These are phyloP conservation scores for Chlorella sp. DNA, from an alignment of 139 green algal genomes.

Conservation along the genomic window DNA sequence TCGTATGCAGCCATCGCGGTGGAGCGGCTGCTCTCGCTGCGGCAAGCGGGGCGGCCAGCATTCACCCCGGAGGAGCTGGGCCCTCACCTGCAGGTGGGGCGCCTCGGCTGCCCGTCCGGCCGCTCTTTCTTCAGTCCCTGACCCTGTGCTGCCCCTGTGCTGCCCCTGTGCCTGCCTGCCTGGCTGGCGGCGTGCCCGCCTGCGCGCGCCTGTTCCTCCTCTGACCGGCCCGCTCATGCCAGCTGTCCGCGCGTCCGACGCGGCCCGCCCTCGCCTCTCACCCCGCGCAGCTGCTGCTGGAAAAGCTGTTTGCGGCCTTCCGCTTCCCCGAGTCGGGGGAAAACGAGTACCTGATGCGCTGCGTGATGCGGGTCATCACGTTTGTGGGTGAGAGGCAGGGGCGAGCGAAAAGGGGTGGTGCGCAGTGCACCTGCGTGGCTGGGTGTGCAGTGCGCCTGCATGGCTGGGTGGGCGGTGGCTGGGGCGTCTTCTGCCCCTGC, in stretches of 20 bases:
- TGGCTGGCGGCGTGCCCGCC: no score
- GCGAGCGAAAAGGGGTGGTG: background rate
- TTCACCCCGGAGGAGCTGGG: constrained; percentile 75
- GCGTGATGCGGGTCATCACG: constrained; percentile 84
- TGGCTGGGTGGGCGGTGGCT: background rate
- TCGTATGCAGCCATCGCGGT: constrained; percentile 92
- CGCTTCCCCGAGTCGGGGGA: constrained; percentile 81
- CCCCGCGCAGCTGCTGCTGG: constrained; percentile 79
- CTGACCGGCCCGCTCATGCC: no score
- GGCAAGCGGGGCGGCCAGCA: constrained; percentile 12
- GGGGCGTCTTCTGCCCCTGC: background rate
- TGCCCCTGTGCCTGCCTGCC: no score
- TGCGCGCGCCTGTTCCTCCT: no score
- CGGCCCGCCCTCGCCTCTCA: no score
- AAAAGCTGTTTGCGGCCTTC: constrained; percentile 88
- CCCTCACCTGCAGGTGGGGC: constrained; percentile 50
- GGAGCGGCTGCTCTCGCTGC: constrained; percentile 80
- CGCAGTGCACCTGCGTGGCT: background rate
- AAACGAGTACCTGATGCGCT: constrained; percentile 96
- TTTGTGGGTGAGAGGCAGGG: constrained; percentile 76
- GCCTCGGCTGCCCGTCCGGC: no score
- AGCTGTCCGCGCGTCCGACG: no score
- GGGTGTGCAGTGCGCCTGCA: background rate
- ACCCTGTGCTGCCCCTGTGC: no score
- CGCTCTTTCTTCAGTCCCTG: no score